A percentile compares a stretch with the other conserved stretches of the same genome.
Evolutionary conservation across 169 alveolate species (phyloP).

Genomic region (Plasmodium gaboni): DNA sequence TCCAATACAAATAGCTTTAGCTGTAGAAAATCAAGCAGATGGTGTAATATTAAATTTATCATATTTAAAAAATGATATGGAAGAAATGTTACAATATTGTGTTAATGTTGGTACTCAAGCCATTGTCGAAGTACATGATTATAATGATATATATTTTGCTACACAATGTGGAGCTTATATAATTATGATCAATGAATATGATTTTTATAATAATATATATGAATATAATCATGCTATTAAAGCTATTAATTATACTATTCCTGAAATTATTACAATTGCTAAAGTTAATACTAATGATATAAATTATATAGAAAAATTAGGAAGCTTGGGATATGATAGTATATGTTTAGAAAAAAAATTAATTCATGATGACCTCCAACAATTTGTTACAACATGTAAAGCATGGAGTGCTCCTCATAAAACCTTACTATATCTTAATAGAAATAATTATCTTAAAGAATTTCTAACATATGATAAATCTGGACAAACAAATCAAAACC

Average conservation of each 20-base stretch:
- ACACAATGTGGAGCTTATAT: conserved; percentile 78
- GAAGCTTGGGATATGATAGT: conserved; percentile 85
- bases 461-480: conserved; percentile 33
- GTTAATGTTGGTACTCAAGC: conserved; percentile 85
- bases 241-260: conserved; percentile 78
- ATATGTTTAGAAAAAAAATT: conserved; percentile 83
- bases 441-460: conserved; percentile 66
- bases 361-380: conserved; percentile 75
- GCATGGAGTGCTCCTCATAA: conserved; percentile 84
- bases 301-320: conserved; percentile 81
- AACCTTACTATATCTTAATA: conserved; percentile 61
- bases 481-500: conserved; percentile 11
- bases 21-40: conserved; percentile 86
- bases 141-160: conserved; percentile 81
- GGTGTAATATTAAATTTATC: conserved; percentile 85
- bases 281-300: conserved; percentile 78
- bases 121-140: conserved; percentile 85
- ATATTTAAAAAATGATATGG: conserved; percentile 79
- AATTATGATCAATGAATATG: conserved; percentile 83
- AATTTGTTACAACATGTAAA: conserved; percentile 76
- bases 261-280: conserved; percentile 83
- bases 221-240: conserved; percentile 85
- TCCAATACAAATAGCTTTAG: conserved; percentile 87
- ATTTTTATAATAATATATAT: conserved; percentile 78
- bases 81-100: conserved; percentile 80